phyloP scores from a whole-genome alignment of 768 basidiomycete species.

The Boletus coccyginus region DNA sequence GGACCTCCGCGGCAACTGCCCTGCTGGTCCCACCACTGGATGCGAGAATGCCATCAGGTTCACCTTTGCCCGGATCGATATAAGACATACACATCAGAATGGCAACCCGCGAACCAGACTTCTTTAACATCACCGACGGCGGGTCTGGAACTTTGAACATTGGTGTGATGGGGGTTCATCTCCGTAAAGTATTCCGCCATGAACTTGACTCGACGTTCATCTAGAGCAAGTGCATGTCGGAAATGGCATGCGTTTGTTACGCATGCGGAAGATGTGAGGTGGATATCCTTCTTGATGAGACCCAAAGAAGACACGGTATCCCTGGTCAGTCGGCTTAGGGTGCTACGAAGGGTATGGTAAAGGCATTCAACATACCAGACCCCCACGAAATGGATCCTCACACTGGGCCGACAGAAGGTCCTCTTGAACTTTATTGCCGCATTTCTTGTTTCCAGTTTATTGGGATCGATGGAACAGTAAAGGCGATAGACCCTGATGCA shows the following conservation, averaged over 20 bases:
- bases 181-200: conserved; percentile 40
- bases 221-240: conserved; percentile 43
- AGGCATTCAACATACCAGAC: conserved; percentile 26
- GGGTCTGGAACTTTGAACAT: neutral
- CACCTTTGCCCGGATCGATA: neutral
- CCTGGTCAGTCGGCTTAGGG: too few species aligned
- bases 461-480: conserved; percentile 26
- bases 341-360: neutral
- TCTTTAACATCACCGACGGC: conserved; percentile 4
- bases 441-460: conserved; percentile 2
- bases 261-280: too few species aligned
- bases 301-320: too few species aligned
- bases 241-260: too few species aligned
- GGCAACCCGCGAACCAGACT: conserved; percentile 12
- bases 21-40: conserved; percentile 8
- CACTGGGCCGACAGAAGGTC: conserved; percentile 20
- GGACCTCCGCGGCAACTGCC: too few species aligned
- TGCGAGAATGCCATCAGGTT: neutral
- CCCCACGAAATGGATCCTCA: conserved; percentile 34
- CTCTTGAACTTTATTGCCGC: conserved; percentile 26
- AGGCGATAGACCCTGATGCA: neutral
- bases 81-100: conserved; percentile 8
- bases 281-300: too few species aligned
- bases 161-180: conserved; percentile 15
- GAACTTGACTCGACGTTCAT: conserved; percentile 58